Base-by-base conservation (phyloP, 768 basidiomycete genomes). In the Boletus fagicola region DNA sequence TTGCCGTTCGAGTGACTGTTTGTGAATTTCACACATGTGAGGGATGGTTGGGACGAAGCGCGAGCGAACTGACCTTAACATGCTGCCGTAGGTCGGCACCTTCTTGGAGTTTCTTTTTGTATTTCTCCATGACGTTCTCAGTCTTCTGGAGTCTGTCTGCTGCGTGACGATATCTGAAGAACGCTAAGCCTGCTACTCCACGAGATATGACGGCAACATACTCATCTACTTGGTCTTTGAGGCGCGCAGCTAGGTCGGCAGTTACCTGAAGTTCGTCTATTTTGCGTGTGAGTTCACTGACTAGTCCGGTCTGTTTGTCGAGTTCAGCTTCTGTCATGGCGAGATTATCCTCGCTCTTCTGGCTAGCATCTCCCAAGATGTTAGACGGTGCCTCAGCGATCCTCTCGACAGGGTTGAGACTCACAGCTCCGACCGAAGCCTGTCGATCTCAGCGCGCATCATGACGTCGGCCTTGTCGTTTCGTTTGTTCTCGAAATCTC, bases 61-160 rank as follows among this genome's bases (percentile, higher is more conserved):
- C 28, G 67, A 65, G 26, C 12, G 69, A 63, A 64, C 73, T 38
- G 54, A 88, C 92, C 76, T 90, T 92, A 66, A 95, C 84, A 56
- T 87, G 86, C 60, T 92, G 92, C 28, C 94, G 85, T 20, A 95
- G 77, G 61, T 96, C 92, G 15, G 90, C 93, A 5, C 90, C 85
- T 70, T 98, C 97, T 65, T 98, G 96, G 1, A 98, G 81, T 74
- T 98, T 99, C 81, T 92, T 95, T 77, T 95, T 96, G 74, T 98
- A 95, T 72, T 98, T 99, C 74, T 98, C 94, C 83, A 97, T 92
- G 30, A 97, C 94, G 67, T 95, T 95, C 74, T 98, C 97, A 1
- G 87, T 90, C 78, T 98, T 98, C 65, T 91, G 88, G 42, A 94
- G 77, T 62, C 86, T 91, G 65, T 98, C 97, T 4, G 92, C 90